Percentiles rank a stretch among this genome's conserved stretches.
Conservation (phyloP, 768 basidiomycete genomes). For the Lactifluus volemus region DNA sequence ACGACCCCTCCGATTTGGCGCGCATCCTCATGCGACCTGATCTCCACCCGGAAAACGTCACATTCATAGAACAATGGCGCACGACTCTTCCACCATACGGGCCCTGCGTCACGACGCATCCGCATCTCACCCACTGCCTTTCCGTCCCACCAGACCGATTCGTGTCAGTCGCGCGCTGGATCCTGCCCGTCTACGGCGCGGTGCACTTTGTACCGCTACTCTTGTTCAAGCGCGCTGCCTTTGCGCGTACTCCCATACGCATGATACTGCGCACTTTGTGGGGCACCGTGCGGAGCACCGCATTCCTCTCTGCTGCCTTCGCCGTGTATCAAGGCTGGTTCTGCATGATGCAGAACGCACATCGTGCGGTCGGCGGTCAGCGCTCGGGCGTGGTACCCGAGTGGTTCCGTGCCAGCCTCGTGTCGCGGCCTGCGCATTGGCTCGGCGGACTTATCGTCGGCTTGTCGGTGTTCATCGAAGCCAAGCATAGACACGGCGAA, state of each 20-base stretch:
- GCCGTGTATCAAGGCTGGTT: slow-evolving; percentile 68
- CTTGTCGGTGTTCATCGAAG: slow-evolving; percentile 77
- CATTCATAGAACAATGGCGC: slow-evolving; percentile 35
- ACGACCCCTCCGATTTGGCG: slow-evolving; percentile 52
- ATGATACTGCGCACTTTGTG: slow-evolving; percentile 56
- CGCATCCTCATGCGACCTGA: slow-evolving; percentile 41
- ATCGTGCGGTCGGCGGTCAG: slow-evolving; percentile 34
- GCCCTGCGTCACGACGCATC: slow-evolving; percentile 73
- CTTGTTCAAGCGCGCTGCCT: slow-evolving; percentile 65
- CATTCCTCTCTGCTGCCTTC: slow-evolving; percentile 81
- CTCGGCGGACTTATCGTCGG: slow-evolving; percentile 65
- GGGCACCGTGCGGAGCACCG: slow-evolving; percentile 76
- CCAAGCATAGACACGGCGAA: slow-evolving; percentile 76
- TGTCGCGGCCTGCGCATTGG: slow-evolving; percentile 66
- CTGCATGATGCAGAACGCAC: slow-evolving; percentile 58
- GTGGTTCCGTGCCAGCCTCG: slow-evolving; percentile 46
- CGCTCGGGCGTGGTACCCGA: slow-evolving; percentile 31
- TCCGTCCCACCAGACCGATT: slow-evolving; percentile 61
- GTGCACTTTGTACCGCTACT: slow-evolving; percentile 84
- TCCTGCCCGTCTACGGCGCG: slow-evolving; percentile 77
- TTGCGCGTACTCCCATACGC: slow-evolving; percentile 53
- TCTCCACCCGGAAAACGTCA: slow-evolving; percentile 42
- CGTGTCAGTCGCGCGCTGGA: slow-evolving; percentile 75
- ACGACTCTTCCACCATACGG: slow-evolving; percentile 36
- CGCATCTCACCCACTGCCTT: slow-evolving; percentile 53